phyloP scores from a whole-genome alignment of 345 rosid species.

The Salix viminalis region DNA sequence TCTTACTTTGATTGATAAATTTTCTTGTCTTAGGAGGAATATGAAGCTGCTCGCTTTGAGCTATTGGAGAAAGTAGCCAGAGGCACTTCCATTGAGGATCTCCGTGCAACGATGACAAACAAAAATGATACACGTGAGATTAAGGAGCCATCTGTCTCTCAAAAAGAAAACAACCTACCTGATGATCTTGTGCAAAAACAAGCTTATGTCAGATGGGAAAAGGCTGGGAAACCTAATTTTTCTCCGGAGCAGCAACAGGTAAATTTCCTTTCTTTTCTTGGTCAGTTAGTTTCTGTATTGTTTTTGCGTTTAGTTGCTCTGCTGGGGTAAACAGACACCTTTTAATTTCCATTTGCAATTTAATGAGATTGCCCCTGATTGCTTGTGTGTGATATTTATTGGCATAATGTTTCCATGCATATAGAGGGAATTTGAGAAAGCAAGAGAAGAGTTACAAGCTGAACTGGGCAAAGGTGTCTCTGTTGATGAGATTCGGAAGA shows the following conservation, averaged over 20 bases:
- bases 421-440: conserved; percentile 67
- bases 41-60: conserved; percentile 90
- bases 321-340: neutral
- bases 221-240: conserved; percentile 66
- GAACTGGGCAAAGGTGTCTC: conserved; percentile 55
- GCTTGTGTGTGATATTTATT: conserved; percentile 6
- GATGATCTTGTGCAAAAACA: conserved; percentile 60
- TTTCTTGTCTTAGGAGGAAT: conserved; percentile 60
- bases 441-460: conserved; percentile 56
- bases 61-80: conserved; percentile 69
- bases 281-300: conserved; percentile 2
- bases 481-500: conserved; percentile 51
- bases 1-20: neutral
- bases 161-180: conserved; percentile 39
- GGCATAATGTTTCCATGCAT: conserved; percentile 8
- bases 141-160: conserved; percentile 35
- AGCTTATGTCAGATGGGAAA: conserved; percentile 71
- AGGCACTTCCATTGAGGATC: conserved; percentile 71
- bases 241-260: conserved; percentile 53
- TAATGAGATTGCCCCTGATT: conserved; percentile 2
- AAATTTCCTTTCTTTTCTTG: conserved; percentile 19
- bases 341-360: neutral
- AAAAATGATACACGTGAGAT: conserved; percentile 44
- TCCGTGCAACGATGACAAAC: conserved; percentile 58
- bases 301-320: neutral